A percentile compares a stretch with the other conserved stretches of the same genome.
phyloP scores from a whole-genome alignment of 83 land plant genomes.

The Diphasiastrum complanatum region DNA sequence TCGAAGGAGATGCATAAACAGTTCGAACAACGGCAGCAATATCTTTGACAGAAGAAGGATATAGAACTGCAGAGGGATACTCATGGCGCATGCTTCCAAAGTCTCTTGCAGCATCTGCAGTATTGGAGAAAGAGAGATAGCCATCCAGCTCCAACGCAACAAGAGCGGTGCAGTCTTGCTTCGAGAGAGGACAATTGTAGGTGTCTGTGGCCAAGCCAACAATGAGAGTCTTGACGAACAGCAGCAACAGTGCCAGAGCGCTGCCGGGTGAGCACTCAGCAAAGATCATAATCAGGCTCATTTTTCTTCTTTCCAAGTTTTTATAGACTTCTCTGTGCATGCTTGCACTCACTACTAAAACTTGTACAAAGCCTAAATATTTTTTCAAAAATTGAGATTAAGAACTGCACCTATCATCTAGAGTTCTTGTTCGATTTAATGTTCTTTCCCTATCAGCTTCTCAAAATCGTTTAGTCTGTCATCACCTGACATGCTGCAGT shows the following conservation, averaged over 20 bases:
- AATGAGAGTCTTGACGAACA: not conserved
- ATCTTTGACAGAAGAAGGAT: not conserved
- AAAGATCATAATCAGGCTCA: too few species aligned
- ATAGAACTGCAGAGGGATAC: not conserved
- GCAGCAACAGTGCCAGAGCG: not conserved
- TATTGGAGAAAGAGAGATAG: not conserved
- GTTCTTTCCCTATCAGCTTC: too few species aligned
- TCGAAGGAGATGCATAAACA: constrained; percentile 1
- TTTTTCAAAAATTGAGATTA: too few species aligned
- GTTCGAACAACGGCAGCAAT: not conserved
- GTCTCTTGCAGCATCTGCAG: not conserved
- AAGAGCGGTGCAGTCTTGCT: constrained; percentile 1
- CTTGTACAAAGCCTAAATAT: too few species aligned
- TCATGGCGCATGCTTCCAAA: not conserved
- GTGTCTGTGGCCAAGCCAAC: constrained; percentile 1
- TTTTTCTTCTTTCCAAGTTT: too few species aligned
- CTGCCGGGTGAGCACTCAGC: too few species aligned
- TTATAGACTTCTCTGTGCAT: too few species aligned
- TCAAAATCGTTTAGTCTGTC: too few species aligned
- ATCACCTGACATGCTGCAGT: too few species aligned
- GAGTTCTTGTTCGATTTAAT: too few species aligned
- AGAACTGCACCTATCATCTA: too few species aligned
- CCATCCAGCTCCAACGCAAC: not conserved
- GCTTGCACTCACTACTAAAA: too few species aligned
- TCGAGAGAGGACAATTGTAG: not conserved